phyloP scores from a whole-genome alignment of 1,284 basidiomycete species.

The Pholiota adiposa region DNA sequence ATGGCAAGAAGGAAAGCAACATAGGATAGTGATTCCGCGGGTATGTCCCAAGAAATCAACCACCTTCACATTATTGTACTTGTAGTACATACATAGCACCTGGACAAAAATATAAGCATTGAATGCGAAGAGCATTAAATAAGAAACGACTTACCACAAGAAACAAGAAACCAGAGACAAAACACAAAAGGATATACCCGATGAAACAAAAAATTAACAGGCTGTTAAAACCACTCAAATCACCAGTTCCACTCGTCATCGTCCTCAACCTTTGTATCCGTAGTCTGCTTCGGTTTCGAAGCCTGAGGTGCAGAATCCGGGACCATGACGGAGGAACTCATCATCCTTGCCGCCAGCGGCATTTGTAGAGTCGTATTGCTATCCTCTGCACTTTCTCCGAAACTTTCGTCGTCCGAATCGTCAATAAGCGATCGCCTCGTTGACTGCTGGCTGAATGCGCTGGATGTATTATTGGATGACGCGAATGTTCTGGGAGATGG shows the following conservation, averaged over 20 bases:
- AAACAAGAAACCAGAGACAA: neutral
- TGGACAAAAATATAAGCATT: neutral
- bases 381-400: slow-evolving; percentile 10
- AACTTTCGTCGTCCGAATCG: slow-evolving; percentile 26
- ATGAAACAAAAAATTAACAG: neutral
- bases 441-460: neutral
- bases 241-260: slow-evolving; percentile 72
- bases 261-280: slow-evolving; percentile 30
- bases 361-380: neutral
- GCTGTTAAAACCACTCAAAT: neutral
- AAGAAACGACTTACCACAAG: neutral
- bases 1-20: neutral
- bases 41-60: neutral
- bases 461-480: neutral
- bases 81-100: neutral
- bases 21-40: neutral
- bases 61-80: neutral
- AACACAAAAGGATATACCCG: neutral
- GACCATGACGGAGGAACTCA: slow-evolving; percentile 17
- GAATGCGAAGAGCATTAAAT: neutral
- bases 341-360: slow-evolving; percentile 9
- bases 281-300: neutral
- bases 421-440: slow-evolving; percentile 24
- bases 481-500: neutral
- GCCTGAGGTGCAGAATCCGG: slow-evolving; percentile 14